Conservation (phyloP, 2,329 filamentous ascomycete genomes). For the Mollisia scopiformis region DNA sequence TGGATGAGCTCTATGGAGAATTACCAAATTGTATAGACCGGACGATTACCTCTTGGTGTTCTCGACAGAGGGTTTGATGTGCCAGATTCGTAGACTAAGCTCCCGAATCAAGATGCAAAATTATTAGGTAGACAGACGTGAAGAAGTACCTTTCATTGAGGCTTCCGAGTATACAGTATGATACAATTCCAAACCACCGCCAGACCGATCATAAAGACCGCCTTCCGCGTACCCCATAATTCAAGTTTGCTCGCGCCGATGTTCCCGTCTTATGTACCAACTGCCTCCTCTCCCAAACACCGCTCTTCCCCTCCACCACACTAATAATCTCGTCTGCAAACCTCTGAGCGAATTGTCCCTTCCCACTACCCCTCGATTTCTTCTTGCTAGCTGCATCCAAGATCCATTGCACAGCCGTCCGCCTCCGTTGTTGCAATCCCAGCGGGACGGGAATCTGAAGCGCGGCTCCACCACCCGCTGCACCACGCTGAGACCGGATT, state of each 20-base stretch:
- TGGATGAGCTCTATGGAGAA: too few species aligned
- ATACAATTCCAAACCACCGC: conserved; percentile 10
- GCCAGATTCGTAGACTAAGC: too few species aligned
- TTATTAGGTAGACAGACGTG: neutral
- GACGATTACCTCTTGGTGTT: too few species aligned
- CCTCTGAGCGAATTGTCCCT: conserved; percentile 72
- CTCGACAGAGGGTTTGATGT: too few species aligned
- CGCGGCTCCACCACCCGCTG: conserved; percentile 82
- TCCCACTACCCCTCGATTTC: conserved; percentile 71
- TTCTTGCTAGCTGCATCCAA: conserved; percentile 81
- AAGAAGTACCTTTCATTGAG: neutral
- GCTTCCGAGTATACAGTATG: conserved; percentile 14
- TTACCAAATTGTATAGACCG: too few species aligned
- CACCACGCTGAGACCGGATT: conserved; percentile 74
- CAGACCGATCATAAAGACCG: neutral
- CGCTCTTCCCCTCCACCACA: conserved; percentile 83
- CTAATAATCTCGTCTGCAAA: conserved; percentile 86
- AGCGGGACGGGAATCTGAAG: conserved; percentile 84
- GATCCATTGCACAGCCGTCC: conserved; percentile 87
- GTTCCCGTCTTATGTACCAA: conserved; percentile 81
- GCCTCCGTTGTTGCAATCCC: conserved; percentile 71
- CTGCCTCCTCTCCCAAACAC: conserved; percentile 81
- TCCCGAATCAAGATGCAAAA: too few species aligned
- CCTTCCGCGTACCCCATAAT: conserved; percentile 40
- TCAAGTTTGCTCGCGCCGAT: conserved; percentile 74